Conservation (phyloP, 2,329 filamentous ascomycete genomes). For the Colletotrichum sojae region DNA sequence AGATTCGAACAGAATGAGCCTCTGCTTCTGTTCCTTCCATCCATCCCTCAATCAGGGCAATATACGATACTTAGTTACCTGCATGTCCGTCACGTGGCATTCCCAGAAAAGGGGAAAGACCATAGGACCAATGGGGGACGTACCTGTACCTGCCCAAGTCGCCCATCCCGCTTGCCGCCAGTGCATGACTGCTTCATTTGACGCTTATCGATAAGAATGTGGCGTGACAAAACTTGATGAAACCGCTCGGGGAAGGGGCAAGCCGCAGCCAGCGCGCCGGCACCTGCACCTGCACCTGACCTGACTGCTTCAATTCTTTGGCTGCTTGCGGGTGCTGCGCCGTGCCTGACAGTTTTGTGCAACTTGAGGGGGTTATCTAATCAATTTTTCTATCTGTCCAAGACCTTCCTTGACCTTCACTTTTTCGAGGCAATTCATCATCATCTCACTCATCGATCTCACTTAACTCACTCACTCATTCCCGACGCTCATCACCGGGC, state of each 20-base stretch:
- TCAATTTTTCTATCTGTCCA: conserved; percentile 17
- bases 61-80: too few species aligned
- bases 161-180: too few species aligned
- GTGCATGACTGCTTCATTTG: background rate
- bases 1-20: background rate
- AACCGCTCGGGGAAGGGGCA: background rate
- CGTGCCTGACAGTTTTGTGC: background rate
- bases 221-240: conserved; percentile 1
- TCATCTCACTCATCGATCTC: conserved; percentile 10
- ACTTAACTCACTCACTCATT: conserved; percentile 10
- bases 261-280: background rate
- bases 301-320: too few species aligned
- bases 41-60: too few species aligned
- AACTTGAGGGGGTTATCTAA: conserved; percentile 8
- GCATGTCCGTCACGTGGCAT: too few species aligned
- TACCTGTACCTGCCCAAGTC: too few species aligned
- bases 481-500: background rate
- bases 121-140: too few species aligned
- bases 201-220: conserved; percentile 11
- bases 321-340: too few species aligned
- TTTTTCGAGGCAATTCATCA: background rate
- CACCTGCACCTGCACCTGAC: too few species aligned
- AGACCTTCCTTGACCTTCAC: conserved; percentile 8
- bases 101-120: too few species aligned
- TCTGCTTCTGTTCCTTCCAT: background rate